phyloP scores from a whole-genome alignment of 2,329 filamentous ascomycete species.

The Tolypocladium album region DNA sequence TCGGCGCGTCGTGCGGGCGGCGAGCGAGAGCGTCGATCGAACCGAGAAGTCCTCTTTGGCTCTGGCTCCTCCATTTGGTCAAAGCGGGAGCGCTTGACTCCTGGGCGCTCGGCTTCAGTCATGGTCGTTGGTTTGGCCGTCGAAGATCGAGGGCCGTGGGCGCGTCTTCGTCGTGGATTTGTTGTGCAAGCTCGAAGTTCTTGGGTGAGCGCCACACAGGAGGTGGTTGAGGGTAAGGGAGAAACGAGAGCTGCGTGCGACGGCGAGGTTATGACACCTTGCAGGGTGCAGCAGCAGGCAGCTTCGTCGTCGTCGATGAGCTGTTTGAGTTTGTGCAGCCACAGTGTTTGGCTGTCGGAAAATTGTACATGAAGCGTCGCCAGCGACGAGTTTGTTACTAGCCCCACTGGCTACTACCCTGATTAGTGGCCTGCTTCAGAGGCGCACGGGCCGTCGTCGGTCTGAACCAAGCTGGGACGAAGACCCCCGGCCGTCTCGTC shows the following conservation, averaged over 20 bases:
- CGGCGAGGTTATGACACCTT: neutral
- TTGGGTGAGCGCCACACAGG: neutral
- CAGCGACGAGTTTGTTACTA: neutral
- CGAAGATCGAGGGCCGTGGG: neutral
- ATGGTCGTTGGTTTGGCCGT: constrained; percentile 26
- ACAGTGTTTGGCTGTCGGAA: neutral
- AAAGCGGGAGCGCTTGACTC: constrained; percentile 79
- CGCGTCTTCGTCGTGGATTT: neutral
- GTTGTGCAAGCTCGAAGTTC: neutral
- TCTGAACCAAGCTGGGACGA: neutral
- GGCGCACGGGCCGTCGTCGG: neutral
- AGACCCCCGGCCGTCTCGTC: neutral
- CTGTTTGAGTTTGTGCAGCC: neutral
- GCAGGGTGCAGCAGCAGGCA: neutral
- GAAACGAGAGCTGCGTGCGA: neutral
- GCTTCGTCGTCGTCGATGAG: neutral
- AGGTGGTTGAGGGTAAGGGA: neutral
- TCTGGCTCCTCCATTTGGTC: constrained; percentile 76
- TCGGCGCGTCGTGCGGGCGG: constrained; percentile 60
- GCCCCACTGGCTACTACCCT: neutral
- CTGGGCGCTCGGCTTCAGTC: constrained; percentile 67
- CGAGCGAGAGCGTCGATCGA: constrained; percentile 86
- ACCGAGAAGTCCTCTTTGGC: constrained; percentile 65
- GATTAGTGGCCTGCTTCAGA: neutral
- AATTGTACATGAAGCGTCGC: neutral